Evolutionary conservation across 192 early-diverging fungal genomes (phyloP).

Genomic region (Mortierella antarctica): DNA sequence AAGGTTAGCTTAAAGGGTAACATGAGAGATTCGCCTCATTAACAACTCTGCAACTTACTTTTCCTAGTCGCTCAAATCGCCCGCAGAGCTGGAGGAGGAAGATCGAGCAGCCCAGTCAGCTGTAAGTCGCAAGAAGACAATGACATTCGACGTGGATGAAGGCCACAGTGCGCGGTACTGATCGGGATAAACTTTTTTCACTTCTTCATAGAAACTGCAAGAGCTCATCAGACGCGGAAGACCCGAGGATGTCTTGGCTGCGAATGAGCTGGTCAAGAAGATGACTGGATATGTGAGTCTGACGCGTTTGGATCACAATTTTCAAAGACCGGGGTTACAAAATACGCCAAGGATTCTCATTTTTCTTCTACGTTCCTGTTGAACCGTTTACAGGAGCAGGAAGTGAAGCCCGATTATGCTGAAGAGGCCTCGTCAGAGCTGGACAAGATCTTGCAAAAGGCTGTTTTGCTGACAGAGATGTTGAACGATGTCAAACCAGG

Average conservation of each 20-base stretch:
- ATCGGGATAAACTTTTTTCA: background rate
- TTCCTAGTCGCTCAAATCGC: constrained; percentile 79
- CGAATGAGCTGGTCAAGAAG: constrained; percentile 98
- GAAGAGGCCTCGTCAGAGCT: constrained; percentile 85
- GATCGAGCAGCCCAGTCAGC: constrained; percentile 88
- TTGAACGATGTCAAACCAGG: constrained; percentile 75
- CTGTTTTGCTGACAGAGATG: constrained; percentile 85
- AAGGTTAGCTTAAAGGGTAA: background rate
- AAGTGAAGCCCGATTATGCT: constrained; percentile 86
- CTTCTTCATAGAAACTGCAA: constrained; percentile 80
- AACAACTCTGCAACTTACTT: background rate
- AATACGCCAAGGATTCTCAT: too few species aligned
- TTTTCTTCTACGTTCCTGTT: too few species aligned
- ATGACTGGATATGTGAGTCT: constrained; percentile 87
- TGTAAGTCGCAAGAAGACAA: constrained; percentile 7
- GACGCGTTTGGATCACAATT: background rate
- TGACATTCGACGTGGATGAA: background rate
- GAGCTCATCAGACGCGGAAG: constrained; percentile 94
- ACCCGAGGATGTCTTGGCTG: constrained; percentile 92
- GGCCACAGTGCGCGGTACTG: background rate
- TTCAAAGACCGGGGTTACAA: too few species aligned
- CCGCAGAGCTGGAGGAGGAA: constrained; percentile 94
- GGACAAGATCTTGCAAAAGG: constrained; percentile 83
- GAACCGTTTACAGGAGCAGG: constrained; percentile 55
- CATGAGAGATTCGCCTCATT: background rate